Percentiles rank a stretch among this genome's conserved stretches.
Evolutionary conservation across 495 filamentous ascomycete species (phyloP).

Genomic region (Hyphodiscus hymeniophilus): DNA sequence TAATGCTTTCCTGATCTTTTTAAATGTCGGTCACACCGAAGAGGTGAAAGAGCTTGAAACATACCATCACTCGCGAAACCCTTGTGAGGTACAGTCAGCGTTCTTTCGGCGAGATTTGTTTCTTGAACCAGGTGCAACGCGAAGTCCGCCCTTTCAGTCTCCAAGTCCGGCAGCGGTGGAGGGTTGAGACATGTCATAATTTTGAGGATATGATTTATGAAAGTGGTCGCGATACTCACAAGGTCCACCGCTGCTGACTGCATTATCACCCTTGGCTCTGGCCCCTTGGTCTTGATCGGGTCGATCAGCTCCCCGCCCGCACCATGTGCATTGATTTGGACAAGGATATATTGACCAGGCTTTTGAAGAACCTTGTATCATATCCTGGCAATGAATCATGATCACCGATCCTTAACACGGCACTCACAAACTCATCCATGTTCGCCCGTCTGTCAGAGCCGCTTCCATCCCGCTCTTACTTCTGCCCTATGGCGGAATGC

Average conservation of each 20-base stretch:
- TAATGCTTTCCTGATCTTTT: too few species aligned
- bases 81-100: conserved; percentile 12
- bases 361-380: background rate
- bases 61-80: too few species aligned
- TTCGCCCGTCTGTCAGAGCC: background rate
- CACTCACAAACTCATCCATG: conserved; percentile 1
- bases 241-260: conserved; percentile 14
- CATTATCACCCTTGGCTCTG: conserved; percentile 2
- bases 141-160: background rate
- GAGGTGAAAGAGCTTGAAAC: too few species aligned
- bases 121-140: conserved; percentile 6
- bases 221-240: background rate
- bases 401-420: conserved; percentile 10
- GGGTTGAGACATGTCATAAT: conserved; percentile 5
- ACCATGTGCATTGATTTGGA: conserved; percentile 4
- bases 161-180: background rate
- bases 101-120: background rate
- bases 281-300: conserved; percentile 19
- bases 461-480: background rate
- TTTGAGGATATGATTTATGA: background rate
- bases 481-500: background rate
- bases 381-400: conserved; percentile 8
- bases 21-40: too few species aligned
- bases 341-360: conserved; percentile 13
- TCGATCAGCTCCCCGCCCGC: conserved; percentile 4